Base-by-base conservation (phyloP, 2,329 filamentous ascomycete species). In the Stachybotrys echinatus region DNA sequence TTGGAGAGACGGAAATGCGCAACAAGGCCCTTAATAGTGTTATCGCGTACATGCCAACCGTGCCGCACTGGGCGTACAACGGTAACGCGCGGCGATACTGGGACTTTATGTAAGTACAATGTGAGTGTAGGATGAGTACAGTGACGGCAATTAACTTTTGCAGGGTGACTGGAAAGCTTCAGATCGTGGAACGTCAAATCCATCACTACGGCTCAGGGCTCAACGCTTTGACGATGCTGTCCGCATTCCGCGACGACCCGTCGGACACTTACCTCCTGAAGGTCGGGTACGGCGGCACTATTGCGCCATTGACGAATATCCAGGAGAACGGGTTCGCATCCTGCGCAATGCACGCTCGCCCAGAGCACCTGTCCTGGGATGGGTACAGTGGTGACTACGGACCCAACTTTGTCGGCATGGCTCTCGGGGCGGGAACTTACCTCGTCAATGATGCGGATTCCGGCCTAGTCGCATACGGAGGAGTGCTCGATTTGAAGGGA, bases 51-150 rank as follows among this genome's bases (percentile, higher is more conserved):
- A 80, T 74, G 68, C 79, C 80, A 0, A 78, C 76, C 0, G 74
- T 84, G 0, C 68, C 78, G 1, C 80, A 83, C 54, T 84, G 81
- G 81, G 81, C 76, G 2, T 84, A 76, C 75, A 81, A 83, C 47
- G 80, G 80, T 12, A 83, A 82, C 53, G 78, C 79, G 1, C 71
- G 81, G 2, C 64, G 80, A 6, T 83, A 83, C 61, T 83, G 80
- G 80, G 80, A 84, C 55, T 80, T 79, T 47, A 62, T 76, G 63
- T 79, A 66, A 58, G 74, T 31, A 1, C 5, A 17, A n/a, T n/a
- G n/a, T n/a, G n/a, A n/a, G n/a, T n/a, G n/a, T n/a, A n/a, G n/a
- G n/a, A n/a, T n/a, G n/a, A n/a, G n/a, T n/a, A n/a, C n/a, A n/a
- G n/a, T 21, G 22, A 3, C 2, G n/a, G 31, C 21, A 7, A 8